Evolutionary conservation across 176 grass and related monocot species (phyloP).

Genomic region (Carex littledalei): DNA sequence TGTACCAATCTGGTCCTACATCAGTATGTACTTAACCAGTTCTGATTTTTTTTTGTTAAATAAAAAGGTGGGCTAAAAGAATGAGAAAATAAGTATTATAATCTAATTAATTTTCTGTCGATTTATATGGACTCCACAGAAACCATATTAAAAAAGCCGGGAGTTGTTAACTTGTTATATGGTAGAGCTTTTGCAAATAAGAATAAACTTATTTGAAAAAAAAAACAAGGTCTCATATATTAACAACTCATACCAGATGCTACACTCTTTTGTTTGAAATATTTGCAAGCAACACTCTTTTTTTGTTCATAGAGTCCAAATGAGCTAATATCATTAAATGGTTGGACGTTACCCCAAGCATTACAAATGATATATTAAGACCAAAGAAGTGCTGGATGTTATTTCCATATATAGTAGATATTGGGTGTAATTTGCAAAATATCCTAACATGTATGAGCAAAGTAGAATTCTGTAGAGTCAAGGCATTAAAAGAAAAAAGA

Average conservation of each 20-base stretch:
- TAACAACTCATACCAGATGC: background rate
- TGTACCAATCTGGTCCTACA: background rate
- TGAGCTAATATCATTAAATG: background rate
- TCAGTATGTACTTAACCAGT: background rate
- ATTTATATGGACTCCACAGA: background rate
- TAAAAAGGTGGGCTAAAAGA: background rate
- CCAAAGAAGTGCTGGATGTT: background rate
- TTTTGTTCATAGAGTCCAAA: background rate
- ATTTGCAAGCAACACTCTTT: background rate
- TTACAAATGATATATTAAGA: background rate
- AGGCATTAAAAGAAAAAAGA: background rate
- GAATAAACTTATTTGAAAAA: background rate
- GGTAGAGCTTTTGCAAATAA: background rate
- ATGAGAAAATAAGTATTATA: background rate
- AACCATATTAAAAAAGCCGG: background rate
- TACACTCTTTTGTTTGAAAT: too few species aligned
- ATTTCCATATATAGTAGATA: background rate
- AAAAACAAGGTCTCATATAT: background rate
- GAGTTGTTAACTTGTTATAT: background rate
- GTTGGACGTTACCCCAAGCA: background rate
- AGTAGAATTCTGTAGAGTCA: conserved; percentile 17
- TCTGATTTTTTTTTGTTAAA: background rate
- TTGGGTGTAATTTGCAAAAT: background rate
- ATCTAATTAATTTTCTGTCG: background rate
- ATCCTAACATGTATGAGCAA: conserved; percentile 4